These are phyloP conservation scores for Cryphonectria japonica DNA, from an alignment of 2,329 filamentous ascomycete species.

Conservation along the genomic window DNA sequence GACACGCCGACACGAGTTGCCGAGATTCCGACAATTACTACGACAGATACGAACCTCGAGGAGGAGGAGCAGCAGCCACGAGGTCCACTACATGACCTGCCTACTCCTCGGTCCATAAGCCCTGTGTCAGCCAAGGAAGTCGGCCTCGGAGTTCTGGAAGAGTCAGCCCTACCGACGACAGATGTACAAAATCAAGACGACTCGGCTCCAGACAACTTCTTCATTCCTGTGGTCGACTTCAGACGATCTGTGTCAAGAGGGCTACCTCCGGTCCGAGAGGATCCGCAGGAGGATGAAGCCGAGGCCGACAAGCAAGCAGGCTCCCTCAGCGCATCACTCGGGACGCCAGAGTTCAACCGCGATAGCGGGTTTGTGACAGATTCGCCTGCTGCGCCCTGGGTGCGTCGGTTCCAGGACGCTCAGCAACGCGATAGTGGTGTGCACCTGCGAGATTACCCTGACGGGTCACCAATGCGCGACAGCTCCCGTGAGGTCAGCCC, in stretches of 20 bases:
- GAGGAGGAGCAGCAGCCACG: background rate
- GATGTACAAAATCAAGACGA: conserved; percentile 27
- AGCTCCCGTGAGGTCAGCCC: conserved; percentile 30
- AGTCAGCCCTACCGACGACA: conserved; percentile 26
- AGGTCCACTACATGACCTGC: background rate
- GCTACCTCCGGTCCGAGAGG: conserved; percentile 57
- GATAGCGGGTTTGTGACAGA: conserved; percentile 55
- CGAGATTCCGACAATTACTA: conserved; percentile 5
- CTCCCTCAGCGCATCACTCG: conserved; percentile 28
- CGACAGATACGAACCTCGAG: conserved; percentile 13
- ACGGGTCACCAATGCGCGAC: conserved; percentile 35
- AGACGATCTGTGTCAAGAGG: conserved; percentile 48
- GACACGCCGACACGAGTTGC: background rate
- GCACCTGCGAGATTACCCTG: conserved; percentile 55
- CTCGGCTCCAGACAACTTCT: conserved; percentile 27
- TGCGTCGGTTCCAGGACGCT: conserved; percentile 40
- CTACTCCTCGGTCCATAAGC: conserved; percentile 13
- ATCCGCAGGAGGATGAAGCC: conserved; percentile 52
- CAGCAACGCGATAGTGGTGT: conserved; percentile 60
- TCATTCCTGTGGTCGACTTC: conserved; percentile 41
- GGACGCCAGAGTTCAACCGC: conserved; percentile 46
- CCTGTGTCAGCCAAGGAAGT: conserved; percentile 12
- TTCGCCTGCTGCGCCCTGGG: conserved; percentile 45
- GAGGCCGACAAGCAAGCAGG: conserved; percentile 35
- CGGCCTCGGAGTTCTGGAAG: conserved; percentile 24